A percentile compares a stretch with the other conserved stretches of the same genome.
phyloP scores from a whole-genome alignment of 495 filamentous ascomycete genomes.

The Neurospora sp. region DNA sequence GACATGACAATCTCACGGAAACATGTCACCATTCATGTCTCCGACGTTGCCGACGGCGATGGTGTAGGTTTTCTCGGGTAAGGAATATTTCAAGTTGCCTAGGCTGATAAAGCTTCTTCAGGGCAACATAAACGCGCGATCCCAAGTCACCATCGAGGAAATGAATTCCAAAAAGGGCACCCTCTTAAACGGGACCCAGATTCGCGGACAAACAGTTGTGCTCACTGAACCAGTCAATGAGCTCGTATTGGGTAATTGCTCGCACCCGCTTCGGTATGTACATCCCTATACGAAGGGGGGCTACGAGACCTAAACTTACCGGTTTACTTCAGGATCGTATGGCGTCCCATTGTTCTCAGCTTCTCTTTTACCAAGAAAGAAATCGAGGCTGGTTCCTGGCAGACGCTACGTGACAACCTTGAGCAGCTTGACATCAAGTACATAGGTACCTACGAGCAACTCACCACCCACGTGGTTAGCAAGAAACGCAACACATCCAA shows the following conservation, averaged over 20 bases:
- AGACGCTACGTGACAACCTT: slow-evolving; percentile 52
- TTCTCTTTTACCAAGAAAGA: slow-evolving; percentile 75
- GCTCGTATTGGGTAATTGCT: slow-evolving; percentile 57
- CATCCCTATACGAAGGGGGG: background rate
- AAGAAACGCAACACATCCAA: slow-evolving; percentile 84
- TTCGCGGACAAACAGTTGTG: slow-evolving; percentile 45
- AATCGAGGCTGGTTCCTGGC: slow-evolving; percentile 56
- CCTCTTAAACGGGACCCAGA: slow-evolving; percentile 57
- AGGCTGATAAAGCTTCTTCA: slow-evolving; percentile 15
- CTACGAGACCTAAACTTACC: slow-evolving; percentile 1
- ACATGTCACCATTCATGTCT: slow-evolving; percentile 72
- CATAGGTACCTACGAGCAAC: slow-evolving; percentile 55
- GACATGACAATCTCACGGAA: slow-evolving; percentile 79
- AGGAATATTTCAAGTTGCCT: background rate
- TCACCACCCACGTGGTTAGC: slow-evolving; percentile 81
- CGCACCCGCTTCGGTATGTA: slow-evolving; percentile 41
- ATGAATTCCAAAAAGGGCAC: slow-evolving; percentile 73
- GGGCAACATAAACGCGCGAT: slow-evolving; percentile 52
- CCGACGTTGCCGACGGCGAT: slow-evolving; percentile 52
- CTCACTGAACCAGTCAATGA: slow-evolving; percentile 48
- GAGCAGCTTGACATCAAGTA: slow-evolving; percentile 85
- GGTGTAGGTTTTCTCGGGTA: slow-evolving; percentile 42
- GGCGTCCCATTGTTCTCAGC: slow-evolving; percentile 71
- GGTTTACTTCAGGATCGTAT: slow-evolving; percentile 50
- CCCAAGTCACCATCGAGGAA: slow-evolving; percentile 55